These are phyloP conservation scores for Cladophialophora immunda DNA, from an alignment of 2,329 filamentous ascomycete species.

Conservation along the genomic window DNA sequence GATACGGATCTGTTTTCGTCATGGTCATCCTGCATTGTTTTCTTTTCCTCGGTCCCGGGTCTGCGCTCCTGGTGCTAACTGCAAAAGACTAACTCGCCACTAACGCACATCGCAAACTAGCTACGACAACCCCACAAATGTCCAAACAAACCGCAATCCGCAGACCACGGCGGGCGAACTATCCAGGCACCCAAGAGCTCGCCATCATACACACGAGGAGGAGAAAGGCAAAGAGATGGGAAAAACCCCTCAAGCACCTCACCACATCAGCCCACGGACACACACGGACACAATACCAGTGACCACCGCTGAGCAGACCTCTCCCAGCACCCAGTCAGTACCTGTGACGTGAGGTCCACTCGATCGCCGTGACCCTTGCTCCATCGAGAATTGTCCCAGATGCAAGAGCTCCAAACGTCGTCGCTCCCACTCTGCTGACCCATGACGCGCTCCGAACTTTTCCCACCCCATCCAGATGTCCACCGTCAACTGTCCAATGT, in stretches of 20 bases:
- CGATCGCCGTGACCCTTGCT: slow-evolving; percentile 33
- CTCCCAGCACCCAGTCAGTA: background rate
- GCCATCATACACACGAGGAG: background rate
- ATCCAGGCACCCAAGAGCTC: too few relatives aligned
- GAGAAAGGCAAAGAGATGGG: background rate
- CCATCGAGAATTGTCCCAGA: slow-evolving; percentile 21
- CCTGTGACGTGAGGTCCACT: slow-evolving; percentile 33
- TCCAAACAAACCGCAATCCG: background rate
- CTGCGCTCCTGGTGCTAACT: background rate
- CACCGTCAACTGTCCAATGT: slow-evolving; percentile 2
- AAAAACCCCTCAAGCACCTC: background rate
- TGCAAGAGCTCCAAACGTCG: slow-evolving; percentile 26
- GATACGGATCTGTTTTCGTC: background rate
- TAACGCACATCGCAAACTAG: slow-evolving; percentile 1
- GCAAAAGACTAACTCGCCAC: background rate
- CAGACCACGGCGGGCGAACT: background rate
- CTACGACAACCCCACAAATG: background rate
- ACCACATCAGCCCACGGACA: slow-evolving; percentile 7
- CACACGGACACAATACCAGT: background rate
- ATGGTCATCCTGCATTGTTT: background rate
- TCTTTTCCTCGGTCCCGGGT: slow-evolving; percentile 1
- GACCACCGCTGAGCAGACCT: background rate
- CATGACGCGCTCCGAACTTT: slow-evolving; percentile 30
- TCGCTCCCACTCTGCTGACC: slow-evolving; percentile 16
- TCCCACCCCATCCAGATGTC: slow-evolving; percentile 23